These are phyloP conservation scores for Lindgomyces ingoldianus DNA, from an alignment of 495 filamentous ascomycete genomes.

Conservation along the genomic window DNA sequence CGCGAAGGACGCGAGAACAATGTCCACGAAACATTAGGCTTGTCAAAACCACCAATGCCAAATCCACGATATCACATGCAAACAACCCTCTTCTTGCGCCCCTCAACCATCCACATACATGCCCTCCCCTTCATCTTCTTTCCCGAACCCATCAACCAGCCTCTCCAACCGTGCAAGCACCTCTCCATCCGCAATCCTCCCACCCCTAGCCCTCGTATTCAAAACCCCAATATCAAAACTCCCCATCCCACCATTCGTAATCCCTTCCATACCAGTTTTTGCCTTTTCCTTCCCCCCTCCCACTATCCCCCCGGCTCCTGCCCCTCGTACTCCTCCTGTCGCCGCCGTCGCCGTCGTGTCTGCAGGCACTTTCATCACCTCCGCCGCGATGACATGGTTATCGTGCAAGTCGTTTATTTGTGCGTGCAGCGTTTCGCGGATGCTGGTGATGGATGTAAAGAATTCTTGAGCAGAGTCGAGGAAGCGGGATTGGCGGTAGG, in stretches of 20 bases:
- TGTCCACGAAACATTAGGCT: too few relatives aligned
- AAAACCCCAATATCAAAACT: constrained; percentile 78
- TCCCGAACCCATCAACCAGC: constrained; percentile 50
- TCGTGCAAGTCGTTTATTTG: constrained; percentile 74
- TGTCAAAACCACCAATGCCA: too few relatives aligned
- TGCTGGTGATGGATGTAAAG: constrained; percentile 58
- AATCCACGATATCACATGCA: not conserved
- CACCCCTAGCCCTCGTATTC: constrained; percentile 76
- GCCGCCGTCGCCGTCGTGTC: constrained; percentile 10
- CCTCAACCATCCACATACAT: constrained; percentile 7
- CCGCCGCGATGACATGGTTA: constrained; percentile 17
- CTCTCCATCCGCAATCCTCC: constrained; percentile 76
- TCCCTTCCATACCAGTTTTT: constrained; percentile 42
- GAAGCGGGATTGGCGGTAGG: constrained; percentile 62
- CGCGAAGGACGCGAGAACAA: too few relatives aligned
- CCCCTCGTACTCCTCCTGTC: not conserved
- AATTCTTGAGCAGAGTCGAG: constrained; percentile 62
- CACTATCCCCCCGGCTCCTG: constrained; percentile 28
- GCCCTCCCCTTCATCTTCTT: not conserved
- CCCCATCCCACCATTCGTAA: constrained; percentile 58
- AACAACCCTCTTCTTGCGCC: not conserved
- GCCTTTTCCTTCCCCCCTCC: constrained; percentile 4
- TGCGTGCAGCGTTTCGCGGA: constrained; percentile 58
- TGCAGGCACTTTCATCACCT: not conserved
- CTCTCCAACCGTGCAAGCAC: constrained; percentile 64